Evolutionary conservation across 164 flowering plant species (phyloP).

Genomic region (Aristolochia fimbriata): DNA sequence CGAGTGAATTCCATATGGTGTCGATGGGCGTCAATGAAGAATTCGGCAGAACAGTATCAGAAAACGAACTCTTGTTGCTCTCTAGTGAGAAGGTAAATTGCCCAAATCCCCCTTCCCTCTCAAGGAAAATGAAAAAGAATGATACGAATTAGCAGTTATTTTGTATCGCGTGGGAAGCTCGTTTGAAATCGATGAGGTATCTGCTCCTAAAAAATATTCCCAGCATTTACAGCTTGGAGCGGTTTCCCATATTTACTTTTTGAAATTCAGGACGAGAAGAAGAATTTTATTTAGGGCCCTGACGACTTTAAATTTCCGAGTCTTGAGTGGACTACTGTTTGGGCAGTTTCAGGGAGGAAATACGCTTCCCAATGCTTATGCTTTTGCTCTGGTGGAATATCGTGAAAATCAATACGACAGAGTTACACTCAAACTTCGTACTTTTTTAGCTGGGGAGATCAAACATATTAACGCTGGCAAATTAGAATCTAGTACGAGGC

Average conservation of each 20-base stretch:
- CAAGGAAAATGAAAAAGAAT: no score
- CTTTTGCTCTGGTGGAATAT: slow-evolving; percentile 80
- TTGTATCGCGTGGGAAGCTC: no score
- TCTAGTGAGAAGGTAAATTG: slow-evolving; percentile 52
- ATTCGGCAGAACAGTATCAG: slow-evolving; percentile 28
- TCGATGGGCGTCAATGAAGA: slow-evolving; percentile 24
- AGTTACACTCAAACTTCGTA: slow-evolving; percentile 41
- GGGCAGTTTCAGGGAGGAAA: slow-evolving; percentile 48
- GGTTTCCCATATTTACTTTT: not conserved
- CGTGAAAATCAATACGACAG: slow-evolving; percentile 21
- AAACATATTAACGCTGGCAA: slow-evolving; percentile 25
- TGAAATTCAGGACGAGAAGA: not conserved
- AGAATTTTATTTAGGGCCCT: not conserved
- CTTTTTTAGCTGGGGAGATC: slow-evolving; percentile 59
- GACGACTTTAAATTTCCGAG: not conserved
- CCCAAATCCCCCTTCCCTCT: no score
- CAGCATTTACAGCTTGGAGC: no score
- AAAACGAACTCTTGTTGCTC: slow-evolving; percentile 63
- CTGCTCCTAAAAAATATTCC: no score
- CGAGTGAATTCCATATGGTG: slow-evolving; percentile 55
- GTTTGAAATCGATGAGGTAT: no score
- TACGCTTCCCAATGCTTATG: slow-evolving; percentile 45
- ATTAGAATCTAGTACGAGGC: slow-evolving; percentile 29
- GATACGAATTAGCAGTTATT: no score
- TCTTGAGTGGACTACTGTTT: not conserved